These are phyloP conservation scores for Aureobasidium namibiae DNA, from an alignment of 2,329 filamentous ascomycete genomes.

Conservation along the genomic window DNA sequence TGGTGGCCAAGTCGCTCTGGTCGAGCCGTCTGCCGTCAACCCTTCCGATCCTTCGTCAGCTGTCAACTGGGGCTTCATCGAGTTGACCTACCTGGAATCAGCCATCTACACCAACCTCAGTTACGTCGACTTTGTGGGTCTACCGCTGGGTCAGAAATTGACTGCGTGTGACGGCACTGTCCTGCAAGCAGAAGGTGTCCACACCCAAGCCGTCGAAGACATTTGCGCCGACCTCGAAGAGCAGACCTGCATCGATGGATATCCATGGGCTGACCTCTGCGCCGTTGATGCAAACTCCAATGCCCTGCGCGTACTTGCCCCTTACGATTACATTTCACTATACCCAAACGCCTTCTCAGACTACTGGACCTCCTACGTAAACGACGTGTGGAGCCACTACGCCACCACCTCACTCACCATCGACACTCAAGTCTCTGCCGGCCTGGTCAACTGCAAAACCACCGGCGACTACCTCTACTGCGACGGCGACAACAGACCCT, in stretches of 20 bases:
- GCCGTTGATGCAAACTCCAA: slow-evolving; percentile 31
- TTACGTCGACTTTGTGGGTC: slow-evolving; percentile 29
- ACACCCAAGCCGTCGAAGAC: slow-evolving; percentile 45
- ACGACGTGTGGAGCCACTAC: slow-evolving; percentile 45
- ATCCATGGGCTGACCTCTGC: slow-evolving; percentile 56
- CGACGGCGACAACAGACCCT: slow-evolving; percentile 35
- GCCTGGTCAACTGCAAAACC: slow-evolving; percentile 45
- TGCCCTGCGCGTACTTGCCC: slow-evolving; percentile 33
- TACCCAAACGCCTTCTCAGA: slow-evolving; percentile 37
- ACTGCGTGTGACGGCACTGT: slow-evolving; percentile 41
- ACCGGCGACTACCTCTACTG: slow-evolving; percentile 35
- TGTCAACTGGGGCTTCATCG: slow-evolving; percentile 36
- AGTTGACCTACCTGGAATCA: slow-evolving; percentile 37
- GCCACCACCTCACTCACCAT: slow-evolving; percentile 41
- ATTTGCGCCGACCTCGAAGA: slow-evolving; percentile 47
- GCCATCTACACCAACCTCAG: slow-evolving; percentile 36
- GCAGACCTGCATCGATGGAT: slow-evolving; percentile 48
- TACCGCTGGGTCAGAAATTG: slow-evolving; percentile 47
- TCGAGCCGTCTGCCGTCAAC: slow-evolving; percentile 40
- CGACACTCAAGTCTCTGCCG: slow-evolving; percentile 55
- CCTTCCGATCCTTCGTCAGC: slow-evolving; percentile 33
- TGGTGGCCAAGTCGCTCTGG: slow-evolving; percentile 29
- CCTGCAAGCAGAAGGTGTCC: slow-evolving; percentile 51
- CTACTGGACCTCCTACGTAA: slow-evolving; percentile 45
- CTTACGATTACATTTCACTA: slow-evolving; percentile 35